Conservation (phyloP, 345 rosid genomes). For the Ceriops decandra region DNA sequence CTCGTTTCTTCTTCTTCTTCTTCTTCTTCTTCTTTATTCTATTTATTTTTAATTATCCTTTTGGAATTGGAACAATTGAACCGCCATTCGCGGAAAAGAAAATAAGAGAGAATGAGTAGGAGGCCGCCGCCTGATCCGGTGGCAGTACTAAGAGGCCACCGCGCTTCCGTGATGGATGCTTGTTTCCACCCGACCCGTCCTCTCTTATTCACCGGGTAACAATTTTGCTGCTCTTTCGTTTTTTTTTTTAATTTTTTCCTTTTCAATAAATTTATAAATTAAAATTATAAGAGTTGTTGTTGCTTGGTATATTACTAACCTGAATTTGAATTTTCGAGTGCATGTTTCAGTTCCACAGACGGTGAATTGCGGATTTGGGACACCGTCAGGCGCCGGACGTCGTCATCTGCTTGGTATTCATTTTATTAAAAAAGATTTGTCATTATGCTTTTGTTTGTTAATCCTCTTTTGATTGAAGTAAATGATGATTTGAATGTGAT, state of each 20-base stretch:
- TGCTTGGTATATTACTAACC: not conserved
- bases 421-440: not conserved
- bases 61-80: no score
- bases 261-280: no score
- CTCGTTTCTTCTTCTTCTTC: no score
- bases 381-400: conserved; percentile 58
- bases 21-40: no score
- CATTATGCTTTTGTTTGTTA: not conserved
- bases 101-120: conserved; percentile 45
- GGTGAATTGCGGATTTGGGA: conserved; percentile 95
- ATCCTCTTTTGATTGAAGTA: not conserved
- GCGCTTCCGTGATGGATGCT: conserved; percentile 79
- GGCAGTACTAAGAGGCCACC: conserved; percentile 88
- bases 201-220: conserved; percentile 71
- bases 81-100: not conserved
- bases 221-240: not conserved
- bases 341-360: conserved; percentile 59
- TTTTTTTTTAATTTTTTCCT: not conserved
- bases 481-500: not conserved
- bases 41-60: no score
- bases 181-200: conserved; percentile 71
- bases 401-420: conserved; percentile 66
- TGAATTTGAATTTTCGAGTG: not conserved
- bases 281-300: no score
- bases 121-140: conserved; percentile 81